Evolutionary conservation across 257 asterid genomes (phyloP).

Genomic region (Lithospermum erythrorhizon): DNA sequence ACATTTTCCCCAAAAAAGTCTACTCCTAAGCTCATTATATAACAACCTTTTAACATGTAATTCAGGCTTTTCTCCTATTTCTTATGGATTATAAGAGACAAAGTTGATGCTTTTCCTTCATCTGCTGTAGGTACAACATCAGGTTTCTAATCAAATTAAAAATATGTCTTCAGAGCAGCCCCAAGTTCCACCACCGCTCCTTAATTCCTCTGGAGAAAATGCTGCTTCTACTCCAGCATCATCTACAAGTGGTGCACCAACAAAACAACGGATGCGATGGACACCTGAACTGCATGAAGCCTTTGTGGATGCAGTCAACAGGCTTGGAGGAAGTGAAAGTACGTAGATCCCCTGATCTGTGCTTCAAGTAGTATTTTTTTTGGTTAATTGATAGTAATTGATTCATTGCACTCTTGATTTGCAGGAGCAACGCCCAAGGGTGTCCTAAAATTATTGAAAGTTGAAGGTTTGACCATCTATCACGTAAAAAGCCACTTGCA

Average conservation of each 20-base stretch:
- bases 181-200: constrained; percentile 33
- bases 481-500: constrained; percentile 92
- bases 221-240: constrained; percentile 37
- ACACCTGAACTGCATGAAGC: constrained; percentile 85
- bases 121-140: constrained; percentile 24
- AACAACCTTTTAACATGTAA: not conserved
- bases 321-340: constrained; percentile 97
- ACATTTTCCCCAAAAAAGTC: constrained; percentile 10
- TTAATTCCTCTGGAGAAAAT: constrained; percentile 42
- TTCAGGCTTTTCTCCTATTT: not conserved
- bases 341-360: constrained; percentile 10
- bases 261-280: constrained; percentile 94
- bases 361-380: not conserved
- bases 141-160: constrained; percentile 28
- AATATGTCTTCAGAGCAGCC: constrained; percentile 36
- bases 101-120: constrained; percentile 6
- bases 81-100: constrained; percentile 1
- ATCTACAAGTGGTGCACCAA: constrained; percentile 47
- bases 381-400: not conserved
- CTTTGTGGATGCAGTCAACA: constrained; percentile 73
- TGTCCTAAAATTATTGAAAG: constrained; percentile 72
- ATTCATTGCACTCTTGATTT: constrained; percentile 6
- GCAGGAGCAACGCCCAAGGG: constrained; percentile 94
- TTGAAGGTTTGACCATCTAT: constrained; percentile 70
- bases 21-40: not conserved